phyloP scores from a whole-genome alignment of 1,139 yeast species.

The Taphrina populina region DNA sequence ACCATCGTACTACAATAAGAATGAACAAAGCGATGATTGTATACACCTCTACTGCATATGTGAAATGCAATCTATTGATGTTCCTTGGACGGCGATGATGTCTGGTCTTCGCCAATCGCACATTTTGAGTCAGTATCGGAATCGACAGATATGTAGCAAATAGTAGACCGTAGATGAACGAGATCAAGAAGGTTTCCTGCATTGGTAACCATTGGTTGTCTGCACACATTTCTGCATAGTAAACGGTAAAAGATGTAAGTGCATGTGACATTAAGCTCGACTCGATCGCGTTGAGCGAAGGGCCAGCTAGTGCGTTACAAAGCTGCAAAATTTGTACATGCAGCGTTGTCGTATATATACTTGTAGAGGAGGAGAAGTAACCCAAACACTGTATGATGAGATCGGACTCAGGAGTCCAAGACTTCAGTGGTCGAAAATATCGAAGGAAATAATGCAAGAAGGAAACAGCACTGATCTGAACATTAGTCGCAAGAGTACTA shows the following conservation, averaged over 20 bases:
- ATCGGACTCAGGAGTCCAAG: conserved; percentile 11
- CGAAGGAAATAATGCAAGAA: conserved; percentile 10
- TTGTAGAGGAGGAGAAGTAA: neutral
- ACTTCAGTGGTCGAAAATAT: conserved; percentile 4
- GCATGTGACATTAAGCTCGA: conserved; percentile 15
- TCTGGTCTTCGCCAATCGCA: conserved; percentile 38
- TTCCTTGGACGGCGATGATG: conserved; percentile 40
- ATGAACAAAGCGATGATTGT: conserved; percentile 34
- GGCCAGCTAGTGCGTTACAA: conserved; percentile 16
- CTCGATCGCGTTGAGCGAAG: conserved; percentile 24
- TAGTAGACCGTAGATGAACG: conserved; percentile 38
- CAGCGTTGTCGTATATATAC: neutral
- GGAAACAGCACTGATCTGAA: conserved; percentile 11
- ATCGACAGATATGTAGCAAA: conserved; percentile 36
- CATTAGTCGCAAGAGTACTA: neutral
- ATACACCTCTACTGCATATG: conserved; percentile 37
- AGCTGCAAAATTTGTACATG: conserved; percentile 8
- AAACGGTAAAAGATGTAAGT: conserved; percentile 12
- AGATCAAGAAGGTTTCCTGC: conserved; percentile 38
- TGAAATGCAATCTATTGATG: conserved; percentile 32
- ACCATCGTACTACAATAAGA: conserved; percentile 37
- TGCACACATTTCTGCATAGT: neutral
- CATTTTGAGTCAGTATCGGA: conserved; percentile 37
- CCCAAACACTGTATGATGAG: conserved; percentile 5
- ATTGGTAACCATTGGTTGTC: conserved; percentile 31